Base-by-base conservation (phyloP, 176 grass and related monocot genomes). In the Sorghum bicolor region DNA sequence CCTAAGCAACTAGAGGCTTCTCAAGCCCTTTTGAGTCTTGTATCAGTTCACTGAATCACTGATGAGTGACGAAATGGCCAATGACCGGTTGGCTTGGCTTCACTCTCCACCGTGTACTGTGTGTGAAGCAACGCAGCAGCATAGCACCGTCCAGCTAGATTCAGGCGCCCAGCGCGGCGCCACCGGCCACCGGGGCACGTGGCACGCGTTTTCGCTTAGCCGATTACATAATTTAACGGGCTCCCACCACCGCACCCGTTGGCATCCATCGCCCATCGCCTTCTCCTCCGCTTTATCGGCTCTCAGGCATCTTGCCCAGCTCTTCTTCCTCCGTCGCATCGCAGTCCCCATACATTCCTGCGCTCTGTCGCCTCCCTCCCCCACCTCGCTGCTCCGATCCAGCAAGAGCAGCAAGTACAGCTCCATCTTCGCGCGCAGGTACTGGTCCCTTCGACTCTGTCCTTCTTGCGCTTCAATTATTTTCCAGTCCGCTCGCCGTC, bases 211-310 rank as follows among this genome's bases (percentile, higher is more conserved):
- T 31, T 52, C 33, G 47, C 48, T 16, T 67, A 11, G 1, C 53
- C 1, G 74, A 83, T 55, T 78, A 40, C n/a, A n/a, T 7, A 74
- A 83, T 64, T 83, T 40, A 33, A 62, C 64, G 20, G 30, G 30
- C 48, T 25, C 64, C 33, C 79, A 10, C 32, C 34, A 61, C 67
- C 13, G 19, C 33, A 25, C 39, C 67, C 4, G 63, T 28, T 28
- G 60, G 53, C 80, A 33, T 57, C 44, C 80, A 33, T 57, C 44
- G 30, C 19, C 63, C 63, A 25, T 81, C 52, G 48, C 48, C 80
- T 71, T 39, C 78, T 36, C 33, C 25, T 34, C 25, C 12, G 3
- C 5, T 79, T 38, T 20, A 50, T 79, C 77, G 39, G 39, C 53
- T 62, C 39, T 3, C 1, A n/a, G n/a, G 28, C 9, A 33, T 29